Conservation (phyloP, 2,329 filamentous ascomycete genomes). For the Pleomassaria siparia region DNA sequence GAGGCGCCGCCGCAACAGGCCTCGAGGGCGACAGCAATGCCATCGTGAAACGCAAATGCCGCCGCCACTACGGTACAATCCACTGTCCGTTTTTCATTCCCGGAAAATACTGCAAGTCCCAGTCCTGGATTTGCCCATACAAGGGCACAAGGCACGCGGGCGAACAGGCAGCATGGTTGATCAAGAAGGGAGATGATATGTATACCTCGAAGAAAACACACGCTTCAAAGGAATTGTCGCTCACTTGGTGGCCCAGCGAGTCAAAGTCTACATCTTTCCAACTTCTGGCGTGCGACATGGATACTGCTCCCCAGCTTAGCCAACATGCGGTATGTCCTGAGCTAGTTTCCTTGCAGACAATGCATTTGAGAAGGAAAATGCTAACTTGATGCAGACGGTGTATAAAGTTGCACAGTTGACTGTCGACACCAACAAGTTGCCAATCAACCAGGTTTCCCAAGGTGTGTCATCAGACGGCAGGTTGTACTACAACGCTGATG, state of each 20-base stretch:
- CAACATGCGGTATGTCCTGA: slow-evolving; percentile 7
- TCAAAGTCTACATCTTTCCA: rapidly evolving
- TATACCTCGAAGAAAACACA: slow-evolving; percentile 1
- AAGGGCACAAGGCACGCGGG: not conserved
- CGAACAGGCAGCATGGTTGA: slow-evolving; percentile 8
- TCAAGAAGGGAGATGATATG: slow-evolving; percentile 21
- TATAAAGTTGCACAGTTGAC: slow-evolving; percentile 8
- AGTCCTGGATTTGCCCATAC: not conserved
- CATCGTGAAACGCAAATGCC: slow-evolving; percentile 19
- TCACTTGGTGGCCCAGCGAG: slow-evolving; percentile 1
- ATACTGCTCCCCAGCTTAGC: slow-evolving; percentile 4
- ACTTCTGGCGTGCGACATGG: slow-evolving; percentile 8
- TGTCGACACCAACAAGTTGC: too few relatives aligned
- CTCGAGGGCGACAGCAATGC: slow-evolving; percentile 14
- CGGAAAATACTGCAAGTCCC: not conserved
- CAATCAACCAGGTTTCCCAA: slow-evolving; percentile 14
- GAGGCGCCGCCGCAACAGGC: slow-evolving; percentile 27
- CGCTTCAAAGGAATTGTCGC: not conserved
- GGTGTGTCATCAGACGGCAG: not conserved
- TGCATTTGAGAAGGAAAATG: slow-evolving; percentile 2
- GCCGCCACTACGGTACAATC: slow-evolving; percentile 21
- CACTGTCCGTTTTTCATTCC: not conserved
- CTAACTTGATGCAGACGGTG: slow-evolving; percentile 8
- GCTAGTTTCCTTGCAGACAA: too few relatives aligned
- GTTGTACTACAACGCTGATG: slow-evolving; percentile 1